phyloP scores from a whole-genome alignment of 2,329 filamentous ascomycete genomes.

The Drechslerella stenobrocha region DNA sequence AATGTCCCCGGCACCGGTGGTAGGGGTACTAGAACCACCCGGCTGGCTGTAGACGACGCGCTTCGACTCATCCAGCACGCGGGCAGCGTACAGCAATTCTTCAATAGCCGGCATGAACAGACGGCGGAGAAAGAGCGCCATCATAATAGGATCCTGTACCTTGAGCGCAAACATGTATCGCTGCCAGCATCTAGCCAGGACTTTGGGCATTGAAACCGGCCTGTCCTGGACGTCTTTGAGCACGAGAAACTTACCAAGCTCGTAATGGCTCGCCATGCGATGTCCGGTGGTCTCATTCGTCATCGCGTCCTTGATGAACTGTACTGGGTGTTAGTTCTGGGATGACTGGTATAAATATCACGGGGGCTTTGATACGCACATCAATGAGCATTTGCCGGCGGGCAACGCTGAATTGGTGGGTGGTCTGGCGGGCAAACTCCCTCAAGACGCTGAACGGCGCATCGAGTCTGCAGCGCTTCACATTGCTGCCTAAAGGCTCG shows the following conservation, averaged over 20 bases:
- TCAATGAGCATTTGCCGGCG: too few species aligned
- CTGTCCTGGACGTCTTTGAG: background rate
- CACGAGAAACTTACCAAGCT: conserved; percentile 3
- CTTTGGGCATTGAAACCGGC: background rate
- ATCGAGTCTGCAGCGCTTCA: conserved; percentile 4
- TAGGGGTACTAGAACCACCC: too few species aligned
- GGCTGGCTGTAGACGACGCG: background rate
- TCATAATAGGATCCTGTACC: background rate
- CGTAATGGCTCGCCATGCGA: conserved; percentile 11
- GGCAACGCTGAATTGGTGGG: too few species aligned
- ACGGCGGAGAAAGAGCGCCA: conserved; percentile 4
- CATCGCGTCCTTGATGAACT: conserved; percentile 23
- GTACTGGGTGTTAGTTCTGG: too few species aligned
- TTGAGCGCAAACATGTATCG: conserved; percentile 19
- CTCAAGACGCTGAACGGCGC: background rate
- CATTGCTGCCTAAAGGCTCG: background rate
- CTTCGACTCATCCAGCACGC: background rate
- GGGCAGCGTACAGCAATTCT: background rate
- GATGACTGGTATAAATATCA: too few species aligned
- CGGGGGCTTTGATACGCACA: too few species aligned
- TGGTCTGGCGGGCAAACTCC: too few species aligned
- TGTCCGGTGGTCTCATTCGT: conserved; percentile 2
- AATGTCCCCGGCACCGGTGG: too few species aligned
- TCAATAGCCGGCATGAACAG: conserved; percentile 21
- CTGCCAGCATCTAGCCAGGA: conserved; percentile 16